Percentiles rank a stretch among this genome's conserved stretches.
These are phyloP conservation scores for Suillus paluster DNA, from an alignment of 768 basidiomycete species.

Conservation along the genomic window DNA sequence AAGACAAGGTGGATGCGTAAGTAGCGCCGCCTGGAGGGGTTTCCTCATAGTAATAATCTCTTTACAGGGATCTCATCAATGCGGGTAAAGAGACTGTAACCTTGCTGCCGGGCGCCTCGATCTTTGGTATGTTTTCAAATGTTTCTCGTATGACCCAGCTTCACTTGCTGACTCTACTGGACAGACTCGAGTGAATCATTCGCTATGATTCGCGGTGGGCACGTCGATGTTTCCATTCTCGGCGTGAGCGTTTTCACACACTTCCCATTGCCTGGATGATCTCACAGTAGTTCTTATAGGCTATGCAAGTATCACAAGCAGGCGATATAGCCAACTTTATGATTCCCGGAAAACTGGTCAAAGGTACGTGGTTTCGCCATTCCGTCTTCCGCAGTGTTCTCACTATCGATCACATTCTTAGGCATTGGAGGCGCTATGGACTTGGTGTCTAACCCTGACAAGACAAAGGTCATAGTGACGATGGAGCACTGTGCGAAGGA, in stretches of 20 bases:
- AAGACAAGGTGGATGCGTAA: constrained; percentile 80
- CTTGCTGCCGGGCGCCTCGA: constrained; percentile 86
- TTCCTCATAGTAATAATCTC: constrained; percentile 9
- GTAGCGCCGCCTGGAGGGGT: constrained; percentile 31
- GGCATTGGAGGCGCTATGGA: constrained; percentile 98
- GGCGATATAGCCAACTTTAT: constrained; percentile 98
- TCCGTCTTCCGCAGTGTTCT: constrained; percentile 13
- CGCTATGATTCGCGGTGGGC: constrained; percentile 97
- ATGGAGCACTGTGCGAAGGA: constrained; percentile 93
- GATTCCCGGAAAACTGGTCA: constrained; percentile 94
- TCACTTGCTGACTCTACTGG: constrained; percentile 8
- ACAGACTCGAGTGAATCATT: constrained; percentile 92
- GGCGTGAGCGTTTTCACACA: constrained; percentile 58
- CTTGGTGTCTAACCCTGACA: constrained; percentile 93
- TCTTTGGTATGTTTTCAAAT: constrained; percentile 72
- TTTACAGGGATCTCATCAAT: constrained; percentile 82
- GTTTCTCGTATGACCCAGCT: background rate
- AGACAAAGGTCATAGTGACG: constrained; percentile 88
- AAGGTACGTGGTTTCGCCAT: constrained; percentile 48
- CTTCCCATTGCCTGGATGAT: constrained; percentile 1
- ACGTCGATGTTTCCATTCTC: constrained; percentile 91
- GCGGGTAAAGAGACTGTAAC: constrained; percentile 96
- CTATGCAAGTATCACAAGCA: constrained; percentile 92
- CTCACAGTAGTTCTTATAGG: constrained; percentile 45
- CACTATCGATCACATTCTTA: constrained; percentile 30